These are phyloP conservation scores for Panicum virgatum DNA, from an alignment of 202 grass and related monocot species.

Conservation along the genomic window DNA sequence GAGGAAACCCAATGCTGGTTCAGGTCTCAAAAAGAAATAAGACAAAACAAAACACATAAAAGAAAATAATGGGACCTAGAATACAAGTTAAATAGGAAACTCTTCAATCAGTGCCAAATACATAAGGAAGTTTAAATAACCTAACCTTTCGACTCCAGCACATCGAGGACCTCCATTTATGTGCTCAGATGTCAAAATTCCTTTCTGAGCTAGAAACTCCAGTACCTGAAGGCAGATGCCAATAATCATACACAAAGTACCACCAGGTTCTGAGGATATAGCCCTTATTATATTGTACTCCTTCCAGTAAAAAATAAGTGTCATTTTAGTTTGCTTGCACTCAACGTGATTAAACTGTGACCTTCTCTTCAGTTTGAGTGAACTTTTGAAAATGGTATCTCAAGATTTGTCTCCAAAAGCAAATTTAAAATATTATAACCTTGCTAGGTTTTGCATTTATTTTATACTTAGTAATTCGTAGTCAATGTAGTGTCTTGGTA, in stretches of 20 bases:
- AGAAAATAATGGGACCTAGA: background rate
- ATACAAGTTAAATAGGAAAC: conserved; percentile 15
- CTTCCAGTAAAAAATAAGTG: background rate
- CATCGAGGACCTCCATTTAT: conserved; percentile 81
- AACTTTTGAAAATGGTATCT: background rate
- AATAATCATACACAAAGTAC: conserved; percentile 29
- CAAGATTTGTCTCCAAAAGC: background rate
- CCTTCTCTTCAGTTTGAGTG: background rate
- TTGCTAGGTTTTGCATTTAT: background rate
- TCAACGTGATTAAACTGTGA: background rate
- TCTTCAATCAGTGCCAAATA: conserved; percentile 13
- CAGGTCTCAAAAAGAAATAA: conserved; percentile 8
- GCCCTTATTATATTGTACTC: background rate
- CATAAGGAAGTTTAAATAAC: conserved; percentile 30
- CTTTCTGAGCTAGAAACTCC: conserved; percentile 76
- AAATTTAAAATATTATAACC: background rate
- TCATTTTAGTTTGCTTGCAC: background rate
- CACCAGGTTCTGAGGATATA: conserved; percentile 9
- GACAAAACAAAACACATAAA: conserved; percentile 6
- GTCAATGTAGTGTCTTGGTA: background rate
- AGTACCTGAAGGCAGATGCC: conserved; percentile 60
- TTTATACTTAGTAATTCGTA: background rate
- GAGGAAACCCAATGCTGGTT: background rate
- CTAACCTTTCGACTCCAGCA: conserved; percentile 89
- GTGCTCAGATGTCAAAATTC: conserved; percentile 68